These are phyloP conservation scores for Pyrus hybrid DNA, from an alignment of 331 rosid genomes.

Conservation along the genomic window DNA sequence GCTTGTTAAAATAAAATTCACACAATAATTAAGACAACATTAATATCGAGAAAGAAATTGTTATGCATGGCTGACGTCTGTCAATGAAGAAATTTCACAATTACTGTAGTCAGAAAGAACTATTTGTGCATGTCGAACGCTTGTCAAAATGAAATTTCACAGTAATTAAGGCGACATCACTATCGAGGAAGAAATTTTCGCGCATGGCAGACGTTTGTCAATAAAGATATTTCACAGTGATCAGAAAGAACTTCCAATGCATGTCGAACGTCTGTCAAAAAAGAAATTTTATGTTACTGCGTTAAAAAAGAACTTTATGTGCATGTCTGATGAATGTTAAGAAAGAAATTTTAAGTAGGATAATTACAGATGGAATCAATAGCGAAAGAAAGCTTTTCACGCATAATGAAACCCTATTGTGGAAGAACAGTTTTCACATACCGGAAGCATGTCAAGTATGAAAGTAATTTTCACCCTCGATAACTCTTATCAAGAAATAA, in stretches of 20 bases:
- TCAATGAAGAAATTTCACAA: not conserved
- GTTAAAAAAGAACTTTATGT: no score
- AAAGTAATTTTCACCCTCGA: not conserved
- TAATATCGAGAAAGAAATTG: not conserved
- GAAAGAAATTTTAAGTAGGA: not conserved
- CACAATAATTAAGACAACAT: not conserved
- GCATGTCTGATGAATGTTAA: not conserved
- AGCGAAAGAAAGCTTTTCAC: not conserved
- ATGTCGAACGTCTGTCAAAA: not conserved
- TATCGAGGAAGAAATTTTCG: no score
- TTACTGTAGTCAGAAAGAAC: not conserved
- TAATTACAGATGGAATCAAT: not conserved
- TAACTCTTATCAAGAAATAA: no score
- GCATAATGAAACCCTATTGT: not conserved
- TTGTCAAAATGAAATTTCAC: not conserved
- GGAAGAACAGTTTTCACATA: not conserved
- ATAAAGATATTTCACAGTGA: not conserved
- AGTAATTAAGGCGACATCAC: no score
- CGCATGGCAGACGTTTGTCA: no score
- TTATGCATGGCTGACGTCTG: not conserved
- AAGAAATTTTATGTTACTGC: no score
- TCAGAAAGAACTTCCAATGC: no score
- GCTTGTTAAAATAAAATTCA: no score
- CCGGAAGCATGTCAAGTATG: not conserved
- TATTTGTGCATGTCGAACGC: not conserved